phyloP scores from a whole-genome alignment of 2,329 filamentous ascomycete genomes.

The Talaromyces funiculosus region DNA sequence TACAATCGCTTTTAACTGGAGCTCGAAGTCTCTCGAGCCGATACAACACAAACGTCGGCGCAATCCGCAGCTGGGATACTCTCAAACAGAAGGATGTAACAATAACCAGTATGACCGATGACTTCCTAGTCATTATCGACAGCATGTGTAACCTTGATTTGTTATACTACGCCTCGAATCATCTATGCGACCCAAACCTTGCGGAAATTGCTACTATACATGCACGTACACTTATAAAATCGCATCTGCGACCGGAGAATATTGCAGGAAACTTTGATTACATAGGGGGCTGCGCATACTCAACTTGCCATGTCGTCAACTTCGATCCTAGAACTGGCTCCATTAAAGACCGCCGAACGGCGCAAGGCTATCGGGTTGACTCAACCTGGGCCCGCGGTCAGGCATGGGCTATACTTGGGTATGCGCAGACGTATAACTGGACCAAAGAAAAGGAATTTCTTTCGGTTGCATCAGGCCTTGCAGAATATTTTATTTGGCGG shows the following conservation, averaged over 20 bases:
- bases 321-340: background rate
- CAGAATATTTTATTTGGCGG: background rate
- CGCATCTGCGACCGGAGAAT: background rate
- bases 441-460: constrained; percentile 21
- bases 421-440: constrained; percentile 40
- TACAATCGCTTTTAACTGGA: background rate
- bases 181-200: constrained; percentile 20
- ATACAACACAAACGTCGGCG: background rate
- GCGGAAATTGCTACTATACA: constrained; percentile 36
- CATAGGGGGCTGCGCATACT: background rate
- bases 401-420: constrained; percentile 25
- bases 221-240: constrained; percentile 30
- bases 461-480: constrained; percentile 15
- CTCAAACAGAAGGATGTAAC: constrained; percentile 15
- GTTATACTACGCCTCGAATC: constrained; percentile 33
- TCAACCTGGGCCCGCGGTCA: constrained; percentile 24
- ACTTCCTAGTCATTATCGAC: constrained; percentile 41
- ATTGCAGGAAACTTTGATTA: background rate
- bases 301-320: background rate
- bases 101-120: constrained; percentile 30
- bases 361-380: constrained; percentile 19
- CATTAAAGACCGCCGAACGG: constrained; percentile 18
- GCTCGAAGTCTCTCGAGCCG: background rate
- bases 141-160: constrained; percentile 40
- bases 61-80: constrained; percentile 15